Evolutionary conservation across 495 filamentous ascomycete species (phyloP), one percentile per base, ranked within the genome.

Genomic region (Xylaria castorea): DNA sequence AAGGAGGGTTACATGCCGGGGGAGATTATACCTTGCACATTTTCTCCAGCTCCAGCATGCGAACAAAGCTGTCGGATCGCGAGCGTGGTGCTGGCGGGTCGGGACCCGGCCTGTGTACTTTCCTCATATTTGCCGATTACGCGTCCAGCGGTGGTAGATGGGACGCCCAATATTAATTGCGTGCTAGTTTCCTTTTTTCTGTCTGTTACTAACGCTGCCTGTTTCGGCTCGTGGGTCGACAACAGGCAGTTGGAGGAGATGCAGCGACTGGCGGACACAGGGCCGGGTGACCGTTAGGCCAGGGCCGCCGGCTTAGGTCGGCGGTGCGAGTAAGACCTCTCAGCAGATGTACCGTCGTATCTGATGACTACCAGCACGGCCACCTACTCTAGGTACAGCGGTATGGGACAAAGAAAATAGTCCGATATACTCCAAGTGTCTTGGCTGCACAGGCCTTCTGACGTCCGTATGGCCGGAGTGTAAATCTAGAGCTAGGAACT

Each of bases 41-140:
- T 71, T 84, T 84, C 75, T 87, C 86, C 68, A 87, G 77, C 74
- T 87, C 85, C 62, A 87, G 76, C 86, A 88, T 85, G 38, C 77
- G 78, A 71, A 85, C 80, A 58, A 87, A 83, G 72, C 81, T 85
- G 74, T 78, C 80, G 73, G 81, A 75, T 74, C 82, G 81, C 70
- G 70, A 67, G 38, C 70, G 70, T 53, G 63, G 55, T 36, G 80
- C 72, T 18, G 79, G 77, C 46, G 78, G 74, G 64, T 74, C 75
- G 72, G 76, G 68, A 55, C 72, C 70, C 71, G 76, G 57, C 40
- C 74, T 76, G 76, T 76, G 74, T 73, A 74, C 78, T 64, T 78
- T 76, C 53, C 76, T 76, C 78, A 79, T 80, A 80, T 78, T 80
- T 67, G 74, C 75, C 73, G 78, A 74, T 80, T 80, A 80, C 78